Percentiles rank a stretch among this genome's conserved stretches.
These are phyloP conservation scores for Teratosphaeria epicoccoides DNA, from an alignment of 2,329 filamentous ascomycete species.

Conservation along the genomic window DNA sequence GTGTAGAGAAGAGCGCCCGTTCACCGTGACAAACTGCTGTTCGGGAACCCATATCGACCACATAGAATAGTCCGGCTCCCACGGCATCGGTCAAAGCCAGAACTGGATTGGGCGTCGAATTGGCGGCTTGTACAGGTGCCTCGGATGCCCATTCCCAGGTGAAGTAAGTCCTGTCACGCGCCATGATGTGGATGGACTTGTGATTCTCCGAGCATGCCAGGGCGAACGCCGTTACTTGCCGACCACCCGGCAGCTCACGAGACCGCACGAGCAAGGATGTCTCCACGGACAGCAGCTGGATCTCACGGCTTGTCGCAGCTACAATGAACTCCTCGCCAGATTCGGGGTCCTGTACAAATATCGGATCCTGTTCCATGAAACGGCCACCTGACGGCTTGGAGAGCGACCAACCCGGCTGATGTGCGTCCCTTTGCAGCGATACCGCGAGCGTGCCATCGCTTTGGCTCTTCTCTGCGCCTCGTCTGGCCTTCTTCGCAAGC, in stretches of 20 bases:
- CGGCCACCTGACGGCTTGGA: slow-evolving; percentile 44
- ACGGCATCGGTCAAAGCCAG: background rate
- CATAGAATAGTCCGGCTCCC: background rate
- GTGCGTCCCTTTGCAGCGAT: background rate
- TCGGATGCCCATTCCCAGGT: slow-evolving; percentile 48
- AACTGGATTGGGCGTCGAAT: background rate
- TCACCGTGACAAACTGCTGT: background rate
- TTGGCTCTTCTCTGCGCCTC: background rate
- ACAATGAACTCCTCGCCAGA: slow-evolving; percentile 19
- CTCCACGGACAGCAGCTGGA: slow-evolving; percentile 49
- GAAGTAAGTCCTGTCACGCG: slow-evolving; percentile 36
- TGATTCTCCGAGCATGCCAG: slow-evolving; percentile 38
- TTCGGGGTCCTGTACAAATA: slow-evolving; percentile 42
- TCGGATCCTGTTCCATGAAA: slow-evolving; percentile 45
- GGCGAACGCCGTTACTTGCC: slow-evolving; percentile 41
- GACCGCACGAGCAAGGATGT: slow-evolving; percentile 72
- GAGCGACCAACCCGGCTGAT: slow-evolving; percentile 32
- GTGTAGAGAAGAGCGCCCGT: slow-evolving; percentile 26
- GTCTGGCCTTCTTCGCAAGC: background rate
- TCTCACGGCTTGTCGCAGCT: slow-evolving; percentile 20
- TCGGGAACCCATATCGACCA: background rate
- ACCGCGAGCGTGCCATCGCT: background rate
- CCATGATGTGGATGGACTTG: slow-evolving; percentile 44
- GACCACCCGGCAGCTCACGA: slow-evolving; percentile 46
- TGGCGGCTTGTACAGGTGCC: background rate